These are phyloP conservation scores for Pythium chondricola DNA, from an alignment of 352 stramenopile genomes.

Conservation along the genomic window DNA sequence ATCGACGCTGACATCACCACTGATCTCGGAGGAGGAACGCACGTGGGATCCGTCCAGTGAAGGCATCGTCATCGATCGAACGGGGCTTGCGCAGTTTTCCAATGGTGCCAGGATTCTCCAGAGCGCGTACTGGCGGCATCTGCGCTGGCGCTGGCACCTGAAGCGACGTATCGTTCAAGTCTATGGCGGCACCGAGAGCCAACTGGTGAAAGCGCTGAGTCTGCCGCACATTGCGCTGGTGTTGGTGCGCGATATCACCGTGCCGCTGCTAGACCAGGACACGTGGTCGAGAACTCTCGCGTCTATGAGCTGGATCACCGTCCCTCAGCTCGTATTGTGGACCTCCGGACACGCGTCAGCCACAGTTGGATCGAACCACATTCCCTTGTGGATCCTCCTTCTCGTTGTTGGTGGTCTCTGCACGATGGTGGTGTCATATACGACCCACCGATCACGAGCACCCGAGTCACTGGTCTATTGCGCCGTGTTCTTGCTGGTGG, in stretches of 20 bases:
- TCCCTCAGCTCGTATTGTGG: slow-evolving; percentile 84
- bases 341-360: slow-evolving; percentile 26
- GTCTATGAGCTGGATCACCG: slow-evolving; percentile 72
- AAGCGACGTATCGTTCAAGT: slow-evolving; percentile 40
- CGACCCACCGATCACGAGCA: slow-evolving; percentile 54
- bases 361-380: slow-evolving; percentile 18
- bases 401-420: slow-evolving; percentile 16
- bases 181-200: slow-evolving; percentile 33
- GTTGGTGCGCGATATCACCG: slow-evolving; percentile 52
- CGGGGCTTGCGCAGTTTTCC: slow-evolving; percentile 22
- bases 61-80: background rate
- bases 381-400: slow-evolving; percentile 41
- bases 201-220: slow-evolving; percentile 41
- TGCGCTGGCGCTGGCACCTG: slow-evolving; percentile 65
- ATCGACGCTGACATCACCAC: slow-evolving; percentile 38
- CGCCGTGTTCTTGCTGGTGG: slow-evolving; percentile 55
- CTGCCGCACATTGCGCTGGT: slow-evolving; percentile 48
- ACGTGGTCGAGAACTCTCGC: slow-evolving; percentile 80
- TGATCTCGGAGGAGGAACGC: slow-evolving; percentile 51
- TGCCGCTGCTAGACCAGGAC: slow-evolving; percentile 62
- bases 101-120: slow-evolving; percentile 32
- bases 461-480: slow-evolving; percentile 41
- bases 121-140: slow-evolving; percentile 59
- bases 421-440: slow-evolving; percentile 61
- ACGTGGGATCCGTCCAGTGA: slow-evolving; percentile 9